phyloP scores from a whole-genome alignment of 257 asterid genomes.

The Rauvolfia tetraphylla region DNA sequence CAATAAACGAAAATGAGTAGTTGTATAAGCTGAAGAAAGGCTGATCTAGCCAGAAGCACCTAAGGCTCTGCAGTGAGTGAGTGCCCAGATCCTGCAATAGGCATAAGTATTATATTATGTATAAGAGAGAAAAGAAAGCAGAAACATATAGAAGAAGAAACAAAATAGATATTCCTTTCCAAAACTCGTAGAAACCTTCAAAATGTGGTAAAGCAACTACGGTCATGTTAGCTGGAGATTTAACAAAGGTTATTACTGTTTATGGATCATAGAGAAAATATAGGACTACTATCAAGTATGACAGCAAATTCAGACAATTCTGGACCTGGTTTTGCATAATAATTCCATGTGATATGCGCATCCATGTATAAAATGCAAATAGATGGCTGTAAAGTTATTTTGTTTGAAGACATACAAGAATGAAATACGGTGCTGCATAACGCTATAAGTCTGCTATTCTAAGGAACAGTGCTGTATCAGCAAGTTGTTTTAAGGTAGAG shows the following conservation, averaged over 20 bases:
- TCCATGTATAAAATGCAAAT: background rate
- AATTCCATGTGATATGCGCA: background rate
- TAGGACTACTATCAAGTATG: background rate
- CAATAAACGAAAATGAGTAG: background rate
- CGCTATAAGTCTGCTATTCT: background rate
- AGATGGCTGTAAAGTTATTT: background rate
- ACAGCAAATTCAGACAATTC: background rate
- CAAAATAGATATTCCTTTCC: background rate
- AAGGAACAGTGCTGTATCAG: background rate
- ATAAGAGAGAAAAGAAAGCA: background rate
- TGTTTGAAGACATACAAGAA: background rate
- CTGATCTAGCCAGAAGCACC: slow-evolving; percentile 39
- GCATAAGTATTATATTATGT: slow-evolving; percentile 4
- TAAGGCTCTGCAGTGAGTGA: slow-evolving; percentile 42
- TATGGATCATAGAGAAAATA: background rate
- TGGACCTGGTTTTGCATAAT: background rate
- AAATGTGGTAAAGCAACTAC: background rate
- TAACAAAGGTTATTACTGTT: background rate
- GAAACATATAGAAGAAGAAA: background rate
- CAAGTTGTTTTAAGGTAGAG: too few species aligned
- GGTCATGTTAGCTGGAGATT: background rate
- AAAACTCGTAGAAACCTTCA: background rate
- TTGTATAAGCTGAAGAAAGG: slow-evolving; percentile 17
- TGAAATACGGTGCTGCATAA: background rate
- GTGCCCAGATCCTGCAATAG: slow-evolving; percentile 75